A percentile compares a stretch with the other conserved stretches of the same genome.
Evolutionary conservation across 441 rosid genomes (phyloP).

Genomic region (Cnidoscolus chayamansa): DNA sequence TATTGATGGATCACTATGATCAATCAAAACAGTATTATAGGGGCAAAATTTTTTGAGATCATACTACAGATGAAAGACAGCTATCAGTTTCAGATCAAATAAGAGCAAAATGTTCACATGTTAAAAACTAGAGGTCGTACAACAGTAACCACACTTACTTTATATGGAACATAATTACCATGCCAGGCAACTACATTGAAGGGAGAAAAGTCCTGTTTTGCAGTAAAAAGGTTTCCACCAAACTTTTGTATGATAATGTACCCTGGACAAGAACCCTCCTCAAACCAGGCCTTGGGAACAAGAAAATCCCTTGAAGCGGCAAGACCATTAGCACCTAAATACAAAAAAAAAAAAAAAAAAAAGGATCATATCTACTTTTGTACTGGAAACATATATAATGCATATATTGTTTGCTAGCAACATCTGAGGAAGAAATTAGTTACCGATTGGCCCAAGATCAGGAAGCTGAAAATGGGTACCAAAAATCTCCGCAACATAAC

Average conservation of each 20-base stretch:
- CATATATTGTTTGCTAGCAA: constrained; percentile 9
- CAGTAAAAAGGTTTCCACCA: constrained; percentile 83
- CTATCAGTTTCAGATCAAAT: constrained; percentile 1
- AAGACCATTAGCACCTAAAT: constrained; percentile 90
- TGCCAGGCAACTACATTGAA: constrained; percentile 98
- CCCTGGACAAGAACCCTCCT: constrained; percentile 58
- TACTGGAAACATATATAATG: neutral
- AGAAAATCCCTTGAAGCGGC: constrained; percentile 91
- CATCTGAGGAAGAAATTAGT: constrained; percentile 17
- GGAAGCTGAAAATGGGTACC: constrained; percentile 97
- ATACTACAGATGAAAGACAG: constrained; percentile 48
- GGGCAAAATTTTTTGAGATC: constrained; percentile 89
- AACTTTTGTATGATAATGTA: constrained; percentile 74
- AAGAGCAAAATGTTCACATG: neutral
- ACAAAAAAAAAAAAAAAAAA: constrained; percentile 10
- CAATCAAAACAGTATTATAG: constrained; percentile 80
- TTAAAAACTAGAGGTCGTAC: constrained; percentile 6
- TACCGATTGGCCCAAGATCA: constrained; percentile 98
- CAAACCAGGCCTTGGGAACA: constrained; percentile 83
- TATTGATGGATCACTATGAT: constrained; percentile 88
- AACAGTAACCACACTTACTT: constrained; percentile 40
- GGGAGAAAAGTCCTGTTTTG: constrained; percentile 91
- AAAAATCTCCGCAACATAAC: constrained; percentile 87
- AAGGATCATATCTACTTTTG: constrained; percentile 8
- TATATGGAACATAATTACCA: constrained; percentile 91